These are phyloP conservation scores for Pseudocercospora musae DNA, from an alignment of 2,329 filamentous ascomycete genomes.

Conservation along the genomic window DNA sequence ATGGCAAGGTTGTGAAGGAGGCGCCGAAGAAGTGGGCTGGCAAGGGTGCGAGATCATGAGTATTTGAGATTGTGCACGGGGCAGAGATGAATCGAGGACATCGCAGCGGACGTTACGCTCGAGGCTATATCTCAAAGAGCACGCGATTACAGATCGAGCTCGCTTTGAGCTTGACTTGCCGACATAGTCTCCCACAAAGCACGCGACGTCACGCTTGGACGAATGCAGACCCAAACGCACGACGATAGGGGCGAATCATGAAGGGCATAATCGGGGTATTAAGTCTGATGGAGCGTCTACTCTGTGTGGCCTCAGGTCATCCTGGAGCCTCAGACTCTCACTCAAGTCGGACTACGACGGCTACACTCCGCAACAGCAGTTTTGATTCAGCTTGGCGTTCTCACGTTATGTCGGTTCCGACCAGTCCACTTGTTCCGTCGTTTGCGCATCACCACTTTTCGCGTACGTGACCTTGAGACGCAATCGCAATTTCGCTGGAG, in stretches of 20 bases:
- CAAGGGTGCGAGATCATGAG: constrained; percentile 38
- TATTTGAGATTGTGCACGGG: neutral
- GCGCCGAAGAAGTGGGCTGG: constrained; percentile 57
- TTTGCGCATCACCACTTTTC: constrained; percentile 64
- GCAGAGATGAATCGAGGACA: neutral
- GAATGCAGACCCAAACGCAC: neutral
- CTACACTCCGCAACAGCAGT: neutral
- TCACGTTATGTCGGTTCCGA: constrained; percentile 61
- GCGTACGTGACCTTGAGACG: constrained; percentile 80
- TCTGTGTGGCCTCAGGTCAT: neutral
- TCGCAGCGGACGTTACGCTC: neutral
- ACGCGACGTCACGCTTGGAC: neutral
- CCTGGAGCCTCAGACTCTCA: neutral
- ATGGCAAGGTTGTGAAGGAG: constrained; percentile 64
- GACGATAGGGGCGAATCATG: neutral
- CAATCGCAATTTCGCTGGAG: constrained; percentile 67
- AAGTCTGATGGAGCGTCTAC: neutral
- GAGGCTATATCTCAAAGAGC: neutral
- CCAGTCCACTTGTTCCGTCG: constrained; percentile 96
- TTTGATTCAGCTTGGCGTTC: neutral
- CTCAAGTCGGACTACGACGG: neutral
- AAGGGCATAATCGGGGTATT: neutral
- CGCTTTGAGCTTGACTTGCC: too few relatives aligned
- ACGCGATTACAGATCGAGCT: neutral
- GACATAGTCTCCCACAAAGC: neutral